These are phyloP conservation scores for Schizochytrium sp. DNA, from an alignment of 108 stramenopile species.

Conservation along the genomic window DNA sequence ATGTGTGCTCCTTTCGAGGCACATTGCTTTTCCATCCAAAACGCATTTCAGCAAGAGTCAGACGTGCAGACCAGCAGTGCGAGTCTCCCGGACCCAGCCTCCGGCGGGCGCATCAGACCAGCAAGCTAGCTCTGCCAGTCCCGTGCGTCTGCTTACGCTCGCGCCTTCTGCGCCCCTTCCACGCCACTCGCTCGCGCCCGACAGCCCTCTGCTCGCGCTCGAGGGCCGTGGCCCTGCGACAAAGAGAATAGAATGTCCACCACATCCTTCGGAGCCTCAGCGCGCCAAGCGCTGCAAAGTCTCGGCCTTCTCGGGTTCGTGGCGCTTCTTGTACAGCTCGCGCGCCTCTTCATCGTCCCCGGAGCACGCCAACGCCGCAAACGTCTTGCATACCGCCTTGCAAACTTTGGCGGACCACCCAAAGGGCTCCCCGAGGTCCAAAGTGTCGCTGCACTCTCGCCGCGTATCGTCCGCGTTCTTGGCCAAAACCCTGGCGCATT, in stretches of 20 bases:
- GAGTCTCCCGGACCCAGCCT: too few species aligned
- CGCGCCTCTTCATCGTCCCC: not conserved
- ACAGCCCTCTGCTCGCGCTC: too few species aligned
- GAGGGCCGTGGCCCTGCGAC: too few species aligned
- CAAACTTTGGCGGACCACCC: not conserved
- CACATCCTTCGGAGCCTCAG: not conserved
- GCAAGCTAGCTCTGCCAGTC: too few species aligned
- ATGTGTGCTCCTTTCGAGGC: not conserved
- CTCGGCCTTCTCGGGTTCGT: not conserved
- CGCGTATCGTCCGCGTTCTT: not conserved
- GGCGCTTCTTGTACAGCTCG: not conserved
- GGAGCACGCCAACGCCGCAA: not conserved
- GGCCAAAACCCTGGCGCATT: constrained; percentile 11
- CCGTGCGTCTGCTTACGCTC: too few species aligned
- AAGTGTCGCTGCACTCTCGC: not conserved
- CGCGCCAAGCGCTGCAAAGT: not conserved
- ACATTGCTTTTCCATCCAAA: not conserved
- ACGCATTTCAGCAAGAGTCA: not conserved
- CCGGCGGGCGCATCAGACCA: too few species aligned
- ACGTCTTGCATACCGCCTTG: not conserved
- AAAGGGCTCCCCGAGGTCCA: not conserved
- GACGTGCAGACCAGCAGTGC: too few species aligned
- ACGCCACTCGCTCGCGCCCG: too few species aligned
- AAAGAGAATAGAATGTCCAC: too few species aligned
- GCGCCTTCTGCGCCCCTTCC: too few species aligned